Evolutionary conservation across 768 basidiomycete genomes (phyloP).

Genomic region (Kondoa subrosea): DNA sequence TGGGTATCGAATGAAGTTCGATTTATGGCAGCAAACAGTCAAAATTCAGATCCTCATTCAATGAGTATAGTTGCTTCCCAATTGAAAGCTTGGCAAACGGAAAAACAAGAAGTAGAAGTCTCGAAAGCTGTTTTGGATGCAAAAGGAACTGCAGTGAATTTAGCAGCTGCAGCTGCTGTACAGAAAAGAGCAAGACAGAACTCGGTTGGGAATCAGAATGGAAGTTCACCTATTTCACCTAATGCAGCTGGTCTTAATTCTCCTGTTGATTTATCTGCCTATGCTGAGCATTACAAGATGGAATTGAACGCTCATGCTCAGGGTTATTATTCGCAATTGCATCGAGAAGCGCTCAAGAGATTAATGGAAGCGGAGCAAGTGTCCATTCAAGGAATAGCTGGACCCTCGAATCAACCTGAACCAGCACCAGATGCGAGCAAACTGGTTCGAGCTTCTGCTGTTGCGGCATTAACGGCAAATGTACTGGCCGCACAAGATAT

Average conservation of each 20-base stretch:
- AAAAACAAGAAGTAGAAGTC: constrained; percentile 19
- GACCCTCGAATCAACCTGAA: background rate
- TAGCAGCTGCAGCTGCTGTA: constrained; percentile 19
- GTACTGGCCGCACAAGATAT: constrained; percentile 24
- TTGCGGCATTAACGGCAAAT: constrained; percentile 23
- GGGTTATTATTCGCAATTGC: constrained; percentile 24
- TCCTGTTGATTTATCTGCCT: constrained; percentile 15
- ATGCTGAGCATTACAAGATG: constrained; percentile 20
- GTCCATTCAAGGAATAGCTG: background rate
- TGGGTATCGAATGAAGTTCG: constrained; percentile 16
- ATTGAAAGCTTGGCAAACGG: constrained; percentile 20
- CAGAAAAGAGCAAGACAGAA: background rate
- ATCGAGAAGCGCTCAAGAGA: constrained; percentile 21
- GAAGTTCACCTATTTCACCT: too few species aligned
- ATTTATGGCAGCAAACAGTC: constrained; percentile 3
- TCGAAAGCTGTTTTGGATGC: constrained; percentile 18
- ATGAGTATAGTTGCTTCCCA: constrained; percentile 17
- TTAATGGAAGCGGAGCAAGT: constrained; percentile 14
- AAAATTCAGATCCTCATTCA: background rate
- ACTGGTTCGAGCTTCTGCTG: constrained; percentile 21
- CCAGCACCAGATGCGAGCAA: background rate
- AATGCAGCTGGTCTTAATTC: background rate
- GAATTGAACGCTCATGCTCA: constrained; percentile 22
- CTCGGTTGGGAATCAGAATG: background rate
- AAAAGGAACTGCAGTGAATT: constrained; percentile 17